Conservation (phyloP, 2,329 filamentous ascomycete species). For the Fusarium setosum region DNA sequence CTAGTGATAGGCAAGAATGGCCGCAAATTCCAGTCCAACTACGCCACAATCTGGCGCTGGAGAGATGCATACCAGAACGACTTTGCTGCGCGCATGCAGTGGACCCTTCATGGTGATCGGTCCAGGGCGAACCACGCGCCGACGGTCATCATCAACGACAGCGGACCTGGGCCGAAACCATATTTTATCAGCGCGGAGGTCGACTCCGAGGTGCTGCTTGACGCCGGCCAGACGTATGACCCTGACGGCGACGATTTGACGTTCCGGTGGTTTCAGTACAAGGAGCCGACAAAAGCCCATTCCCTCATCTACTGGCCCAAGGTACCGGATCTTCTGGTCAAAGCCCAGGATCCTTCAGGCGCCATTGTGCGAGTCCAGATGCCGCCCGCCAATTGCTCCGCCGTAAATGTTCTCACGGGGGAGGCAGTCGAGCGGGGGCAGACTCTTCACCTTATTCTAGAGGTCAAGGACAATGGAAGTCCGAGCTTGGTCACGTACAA, state of each 20-base stretch:
- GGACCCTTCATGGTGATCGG: constrained; percentile 45
- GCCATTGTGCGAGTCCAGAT: background rate
- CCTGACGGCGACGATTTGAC: constrained; percentile 55
- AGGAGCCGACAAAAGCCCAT: constrained; percentile 48
- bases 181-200: constrained; percentile 52
- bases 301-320: background rate
- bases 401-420: background rate
- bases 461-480: too few species aligned
- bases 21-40: constrained; percentile 34
- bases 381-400: background rate
- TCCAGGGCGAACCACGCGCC: constrained; percentile 57
- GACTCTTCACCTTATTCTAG: too few species aligned
- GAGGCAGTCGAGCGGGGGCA: too few species aligned
- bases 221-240: constrained; percentile 58
- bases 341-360: background rate
- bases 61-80: constrained; percentile 53
- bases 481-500: too few species aligned
- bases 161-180: constrained; percentile 50
- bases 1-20: constrained; percentile 40
- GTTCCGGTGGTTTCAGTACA: constrained; percentile 63
- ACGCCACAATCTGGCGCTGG: constrained; percentile 56
- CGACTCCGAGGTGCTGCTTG: constrained; percentile 51
- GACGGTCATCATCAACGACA: constrained; percentile 53
- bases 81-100: constrained; percentile 55
- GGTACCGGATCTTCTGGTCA: background rate